Evolutionary conservation across 2,329 filamentous ascomycete species (phyloP).

Genomic region (Colletotrichum abscissum): DNA sequence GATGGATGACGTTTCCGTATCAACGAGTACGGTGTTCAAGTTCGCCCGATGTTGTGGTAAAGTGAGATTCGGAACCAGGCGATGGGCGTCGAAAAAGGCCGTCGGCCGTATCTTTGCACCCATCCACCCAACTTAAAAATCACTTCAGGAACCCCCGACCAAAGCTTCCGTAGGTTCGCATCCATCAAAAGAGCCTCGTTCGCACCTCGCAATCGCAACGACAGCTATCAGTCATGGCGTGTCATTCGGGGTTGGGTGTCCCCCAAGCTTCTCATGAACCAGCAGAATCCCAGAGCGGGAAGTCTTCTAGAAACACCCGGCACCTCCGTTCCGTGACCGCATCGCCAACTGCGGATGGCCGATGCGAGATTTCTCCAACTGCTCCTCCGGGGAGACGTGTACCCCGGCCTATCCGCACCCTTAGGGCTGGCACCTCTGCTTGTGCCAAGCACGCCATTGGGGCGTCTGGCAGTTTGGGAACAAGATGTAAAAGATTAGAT

Average conservation of each 20-base stretch:
- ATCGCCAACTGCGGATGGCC: neutral
- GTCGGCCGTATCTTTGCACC: neutral
- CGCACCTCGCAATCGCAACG: slow-evolving; percentile 1
- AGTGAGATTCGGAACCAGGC: neutral
- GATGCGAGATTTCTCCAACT: slow-evolving; percentile 28
- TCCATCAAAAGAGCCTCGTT: neutral
- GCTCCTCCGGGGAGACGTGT: slow-evolving; percentile 18
- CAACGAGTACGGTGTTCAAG: neutral
- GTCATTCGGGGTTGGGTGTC: neutral
- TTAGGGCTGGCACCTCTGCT: neutral
- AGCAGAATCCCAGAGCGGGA: neutral
- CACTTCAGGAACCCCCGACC: slow-evolving; percentile 11
- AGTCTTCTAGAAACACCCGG: slow-evolving; percentile 15
- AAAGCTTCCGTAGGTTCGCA: slow-evolving; percentile 4
- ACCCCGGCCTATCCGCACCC: neutral
- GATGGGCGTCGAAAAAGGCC: neutral
- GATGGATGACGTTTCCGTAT: slow-evolving; percentile 2
- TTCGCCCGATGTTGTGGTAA: slow-evolving; percentile 17
- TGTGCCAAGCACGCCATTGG: slow-evolving; percentile 17
- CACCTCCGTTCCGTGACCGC: neutral
- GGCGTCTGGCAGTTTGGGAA: slow-evolving; percentile 18
- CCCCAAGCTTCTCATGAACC: neutral
- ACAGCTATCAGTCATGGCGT: neutral
- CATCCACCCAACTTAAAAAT: neutral
- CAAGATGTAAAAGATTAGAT: slow-evolving; percentile 4